Evolutionary conservation across 139 green algal genomes (phyloP), one percentile per base, ranked within the genome.

Genomic region (Coelastrella sp.): DNA sequence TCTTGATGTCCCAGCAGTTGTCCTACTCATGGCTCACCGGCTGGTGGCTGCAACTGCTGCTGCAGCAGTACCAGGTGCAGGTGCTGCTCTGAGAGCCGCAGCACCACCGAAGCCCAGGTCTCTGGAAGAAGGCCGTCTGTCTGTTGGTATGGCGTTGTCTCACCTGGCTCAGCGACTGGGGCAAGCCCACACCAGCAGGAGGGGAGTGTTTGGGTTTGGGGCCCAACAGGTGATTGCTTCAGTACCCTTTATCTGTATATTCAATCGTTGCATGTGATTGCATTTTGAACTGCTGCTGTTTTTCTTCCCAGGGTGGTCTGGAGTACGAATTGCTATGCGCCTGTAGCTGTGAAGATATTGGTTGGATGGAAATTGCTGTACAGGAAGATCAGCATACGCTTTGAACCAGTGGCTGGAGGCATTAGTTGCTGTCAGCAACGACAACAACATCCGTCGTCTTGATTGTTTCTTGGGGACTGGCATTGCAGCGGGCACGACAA

Each of bases 161-260:
- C 79, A 76, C 45, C 27, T 76, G 2, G 79, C 79, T 27, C 79
- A 85, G 79, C 41, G 79, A 5, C 5, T 85, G 63, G 79, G 79
- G 4, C 60, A 66, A 41, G 62, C 40, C 21, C 79, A 74, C 17
- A 38, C 37, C 27, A 62, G 41, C 40, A 59, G 63, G 30, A 40
- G 48, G 2, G 79, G 79, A 5, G 11, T 82, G 19, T 51, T 82
- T 48, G 75, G 63, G 17, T 85, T 85, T 67, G 79, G 79, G 5
- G 60, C 75, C 11, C 75, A 82, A 38, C 75, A 82, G 75, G 75
- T 82, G 75, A 48, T 25, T 40, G 17, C 13, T 57, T n/a, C n/a
- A n/a, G n/a, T n/a, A n/a, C 48, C 17, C 48, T 57, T 15, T 57
- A 23, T 57, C 17, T 23, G 48, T 57, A 23, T 15, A 57, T 57